Base-by-base conservation (phyloP, 176 grass and related monocot genomes). In the Secale cereale region DNA sequence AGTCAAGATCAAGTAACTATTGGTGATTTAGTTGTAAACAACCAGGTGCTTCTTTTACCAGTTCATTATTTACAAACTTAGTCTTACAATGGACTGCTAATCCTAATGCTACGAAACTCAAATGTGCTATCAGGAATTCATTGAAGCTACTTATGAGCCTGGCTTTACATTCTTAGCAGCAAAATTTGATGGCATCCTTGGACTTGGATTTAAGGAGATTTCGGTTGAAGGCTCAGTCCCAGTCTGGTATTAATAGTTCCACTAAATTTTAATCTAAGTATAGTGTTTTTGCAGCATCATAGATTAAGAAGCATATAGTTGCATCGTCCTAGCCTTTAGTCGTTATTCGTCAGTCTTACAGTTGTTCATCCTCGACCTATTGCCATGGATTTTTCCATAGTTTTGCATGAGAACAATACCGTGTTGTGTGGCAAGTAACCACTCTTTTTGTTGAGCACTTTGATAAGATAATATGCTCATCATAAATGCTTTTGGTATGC, bases 171-270 rank as follows among this genome's bases (percentile, higher is more conserved):
- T 95, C 36, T 37, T 95, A 75, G 66, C 57, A 33, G 93, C 91
- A 52, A 95, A 95, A 82, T 98, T 98, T 36, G 96, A 98, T 79
- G 96, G 96, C 73, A 98, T 95, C 74, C 93, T 98, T 78, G 96
- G 96, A 77, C 91, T 98, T 68, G 96, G 91, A 65, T 98, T 98
- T 79, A 67, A 95, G 80, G 96, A 94, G 77, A 98, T 98, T 79
- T 98, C 96, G 78, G 96, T 95, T 41, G 91, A 92, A 76, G 91
- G 80, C 9, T 77, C 91, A 36, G 79, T 69, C 43, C 96, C 93
- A 77, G 87, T 95, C 32, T 98, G 96, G 96, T 98, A 98, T 46
- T 52, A 70, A 32, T 13, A 67, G 3, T 20, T 56, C 71, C 4
- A 11, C 20, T 54, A 37, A 59, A 26, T 43, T 15, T 48, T 81